Evolutionary conservation across 768 basidiomycete genomes (phyloP), one percentile per base, ranked within the genome.

Genomic region (Boletus sensibilis): DNA sequence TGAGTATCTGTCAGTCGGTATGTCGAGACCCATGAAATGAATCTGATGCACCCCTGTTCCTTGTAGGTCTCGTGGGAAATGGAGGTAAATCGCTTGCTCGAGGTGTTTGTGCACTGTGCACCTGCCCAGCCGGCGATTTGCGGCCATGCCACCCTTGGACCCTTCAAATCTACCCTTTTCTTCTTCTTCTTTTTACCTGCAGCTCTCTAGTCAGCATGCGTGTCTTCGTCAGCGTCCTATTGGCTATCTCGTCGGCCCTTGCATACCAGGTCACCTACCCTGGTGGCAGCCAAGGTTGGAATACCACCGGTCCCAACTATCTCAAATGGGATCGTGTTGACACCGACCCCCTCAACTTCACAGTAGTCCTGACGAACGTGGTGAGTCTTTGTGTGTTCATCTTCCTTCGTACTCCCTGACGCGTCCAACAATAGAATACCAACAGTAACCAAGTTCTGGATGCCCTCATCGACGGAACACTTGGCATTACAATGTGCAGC

Each of bases 301-400:
- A 78, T 31, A 79, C 77, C 66, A 67, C 69, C 27, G 86, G 82
- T 39, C 63, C 77, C 50, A 86, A 70, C 62, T 77, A 74, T 16
- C 72, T 92, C 53, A 55, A 73, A 7, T 95, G 92, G 92, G 47
- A 69, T 1, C 78, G 79, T 6, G 91, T 92, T 56, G 56, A 59
- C 51, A 89, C 87, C 10, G 93, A 95, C 67, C 72, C 80, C 0
- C 25, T 54, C 50, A 90, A 82, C 73, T 92, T 94, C 71, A 82
- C 88, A 14, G 78, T 80, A 46, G 74, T 91, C 48, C 78, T 95
- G 45, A 79, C 77, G 58, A 89, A 90, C 74, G 69, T 77, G 67
- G 90, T 85, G 52, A 42, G 78, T 11, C 23, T 16, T 23, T 44
- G 39, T 18, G 35, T 52, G 2, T 9, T 4, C 25, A 25, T 43